Evolutionary conservation across 768 basidiomycete species (phyloP), one percentile per base, ranked within the genome.

Genomic region (Sporobolomyces phaffii): DNA sequence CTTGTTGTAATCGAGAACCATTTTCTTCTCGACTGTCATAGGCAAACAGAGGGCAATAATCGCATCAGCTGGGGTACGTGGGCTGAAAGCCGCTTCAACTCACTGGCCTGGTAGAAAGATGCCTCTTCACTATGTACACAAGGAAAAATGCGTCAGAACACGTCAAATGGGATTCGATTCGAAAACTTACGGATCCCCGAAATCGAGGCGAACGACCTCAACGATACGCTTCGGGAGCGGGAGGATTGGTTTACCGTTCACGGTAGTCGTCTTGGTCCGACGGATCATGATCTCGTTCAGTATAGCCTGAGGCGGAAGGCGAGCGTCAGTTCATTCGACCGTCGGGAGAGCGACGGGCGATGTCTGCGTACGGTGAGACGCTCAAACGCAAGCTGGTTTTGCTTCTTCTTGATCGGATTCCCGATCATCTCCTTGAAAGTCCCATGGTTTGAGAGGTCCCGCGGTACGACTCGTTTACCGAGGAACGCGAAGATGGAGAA

Each of bases 401-500:
- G 36, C 83, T 90, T 66, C 66, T 73, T 80, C 77, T 89, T 91
- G 53, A 96, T 84, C 1, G 91, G 91, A 67, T 86, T 83, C 0
- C 84, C 83, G 52, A 99, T 90, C 52, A 86, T 83, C 15, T 80
- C 80, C 57, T 88, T 88, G 81, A 97, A 99, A 22, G 8, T 18
- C 2, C 48, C 13, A 86, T 86, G 90, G 41, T 89, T 83, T 64
- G 87, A 86, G 34, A 93, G 80, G 1, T 5, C 2, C 6, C 31
- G 0, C 92, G 94, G 70, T 84, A 91, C 68, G 24, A 72, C 43
- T 26, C 45, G 33, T 3, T 73, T 81, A 6, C 87, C 86, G 31
- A 98, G 79, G 78, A 98, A 99, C 65, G 89, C 87, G 73, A 98
- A 82, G 38, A 98, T 81, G 5, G 91, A 88, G 75, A 84, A 96